A percentile compares a stretch with the other conserved stretches of the same genome.
Conservation (phyloP, 2,329 filamentous ascomycete genomes). For the Verticillium nubilum region DNA sequence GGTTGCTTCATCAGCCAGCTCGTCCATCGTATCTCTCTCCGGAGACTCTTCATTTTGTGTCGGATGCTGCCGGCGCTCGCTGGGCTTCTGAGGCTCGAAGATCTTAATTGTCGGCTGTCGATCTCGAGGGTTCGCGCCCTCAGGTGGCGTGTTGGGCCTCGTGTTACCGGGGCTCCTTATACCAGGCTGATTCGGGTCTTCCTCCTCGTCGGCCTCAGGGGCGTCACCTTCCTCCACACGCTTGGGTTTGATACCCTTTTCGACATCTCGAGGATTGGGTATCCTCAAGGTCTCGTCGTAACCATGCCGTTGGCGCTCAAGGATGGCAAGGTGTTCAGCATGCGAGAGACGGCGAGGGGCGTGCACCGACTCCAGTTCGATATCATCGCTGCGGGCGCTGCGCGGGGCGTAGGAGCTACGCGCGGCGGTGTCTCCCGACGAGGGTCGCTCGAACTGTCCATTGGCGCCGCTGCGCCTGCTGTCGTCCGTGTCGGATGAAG, state of each 20-base stretch:
- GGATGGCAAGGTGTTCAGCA: slow-evolving; percentile 81
- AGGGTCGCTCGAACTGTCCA: background rate
- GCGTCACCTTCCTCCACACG: slow-evolving; percentile 33
- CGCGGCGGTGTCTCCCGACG: background rate
- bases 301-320: slow-evolving; percentile 59
- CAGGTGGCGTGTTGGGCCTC: slow-evolving; percentile 14
- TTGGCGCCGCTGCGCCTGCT: background rate
- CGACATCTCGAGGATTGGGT: slow-evolving; percentile 85
- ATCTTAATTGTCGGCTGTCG: slow-evolving; percentile 58
- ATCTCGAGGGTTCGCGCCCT: background rate
- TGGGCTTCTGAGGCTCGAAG: slow-evolving; percentile 52
- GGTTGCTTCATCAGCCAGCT: slow-evolving; percentile 34
- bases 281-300: slow-evolving; percentile 77
- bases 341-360: background rate
- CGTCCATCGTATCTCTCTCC: slow-evolving; percentile 24
- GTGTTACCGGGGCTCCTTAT: slow-evolving; percentile 17
- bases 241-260: slow-evolving; percentile 69
- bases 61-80: slow-evolving; percentile 5
- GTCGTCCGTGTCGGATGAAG: background rate
- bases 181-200: slow-evolving; percentile 15
- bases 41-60: slow-evolving; percentile 1
- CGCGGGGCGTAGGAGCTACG: background rate
- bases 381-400: background rate
- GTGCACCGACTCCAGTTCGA: background rate
- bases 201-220: slow-evolving; percentile 29